A percentile compares a stretch with the other conserved stretches of the same genome.
These are phyloP conservation scores for Fusarium longipes DNA, from an alignment of 2,329 filamentous ascomycete genomes.

Conservation along the genomic window DNA sequence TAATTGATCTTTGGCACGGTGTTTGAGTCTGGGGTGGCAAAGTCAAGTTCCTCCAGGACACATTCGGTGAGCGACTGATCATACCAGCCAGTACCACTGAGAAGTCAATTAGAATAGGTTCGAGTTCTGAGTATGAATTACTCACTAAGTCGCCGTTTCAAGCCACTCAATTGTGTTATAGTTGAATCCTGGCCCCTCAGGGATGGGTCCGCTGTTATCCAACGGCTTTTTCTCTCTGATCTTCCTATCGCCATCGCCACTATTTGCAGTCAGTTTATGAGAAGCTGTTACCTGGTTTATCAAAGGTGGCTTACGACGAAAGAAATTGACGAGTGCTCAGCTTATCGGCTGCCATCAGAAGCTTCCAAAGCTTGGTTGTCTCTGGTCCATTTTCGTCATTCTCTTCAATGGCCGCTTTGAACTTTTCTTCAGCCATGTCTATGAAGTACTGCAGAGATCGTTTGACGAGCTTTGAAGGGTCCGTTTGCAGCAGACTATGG, in stretches of 20 bases:
- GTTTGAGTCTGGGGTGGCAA: neutral
- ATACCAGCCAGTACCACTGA: conserved; percentile 40
- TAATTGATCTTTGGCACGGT: neutral
- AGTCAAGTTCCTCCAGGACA: conserved; percentile 40
- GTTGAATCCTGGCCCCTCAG: conserved; percentile 11
- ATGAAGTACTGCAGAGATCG: conserved; percentile 6
- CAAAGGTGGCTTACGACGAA: conserved; percentile 1
- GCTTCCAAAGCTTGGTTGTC: conserved; percentile 1
- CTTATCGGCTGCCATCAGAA: conserved; percentile 30
- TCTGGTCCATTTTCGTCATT: neutral
- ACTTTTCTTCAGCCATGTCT: neutral
- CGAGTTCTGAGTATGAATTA: neutral
- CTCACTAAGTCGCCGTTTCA: conserved; percentile 38
- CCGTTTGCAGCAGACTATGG: neutral
- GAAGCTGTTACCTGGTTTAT: neutral
- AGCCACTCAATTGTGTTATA: conserved; percentile 43
- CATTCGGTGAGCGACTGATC: conserved; percentile 36
- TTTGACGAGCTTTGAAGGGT: conserved; percentile 5
- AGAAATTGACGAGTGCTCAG: conserved; percentile 39
- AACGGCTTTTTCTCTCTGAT: neutral
- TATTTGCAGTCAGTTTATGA: neutral
- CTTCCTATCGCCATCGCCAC: neutral
- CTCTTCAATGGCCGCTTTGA: neutral
- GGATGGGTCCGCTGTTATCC: neutral
- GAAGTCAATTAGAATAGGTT: neutral